Base-by-base conservation (phyloP, 2,329 filamentous ascomycete species). In the Onygena corvina region DNA sequence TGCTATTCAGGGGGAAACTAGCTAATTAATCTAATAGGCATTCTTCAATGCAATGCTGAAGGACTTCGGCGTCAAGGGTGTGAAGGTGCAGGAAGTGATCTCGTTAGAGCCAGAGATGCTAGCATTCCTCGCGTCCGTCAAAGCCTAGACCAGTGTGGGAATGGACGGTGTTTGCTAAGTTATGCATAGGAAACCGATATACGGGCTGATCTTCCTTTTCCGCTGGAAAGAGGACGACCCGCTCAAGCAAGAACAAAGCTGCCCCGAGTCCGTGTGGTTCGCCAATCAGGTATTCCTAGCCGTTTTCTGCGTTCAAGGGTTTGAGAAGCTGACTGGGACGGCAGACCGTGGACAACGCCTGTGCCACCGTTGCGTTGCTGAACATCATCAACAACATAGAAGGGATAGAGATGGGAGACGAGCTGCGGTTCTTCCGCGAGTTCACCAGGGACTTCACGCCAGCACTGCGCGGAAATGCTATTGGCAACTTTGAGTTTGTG, bases 351-450 rank as follows among this genome's bases (percentile, higher is more conserved):
- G 75, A 78, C 49, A 94, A 94, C 64, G 83, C 87, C 21, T 98
- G 92, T 66, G 92, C 87, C 16, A 92, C 86, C n/a, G 79, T 95
- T 40, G 88, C 92, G 2, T 73, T 96, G 56, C 76, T 95, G 58
- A 96, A 96, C 59, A 94, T 95, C 52, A 71, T 94, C 60, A 93
- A 94, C 77, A 96, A 96, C 61, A 75, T 81, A 20, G 70, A 77
- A 0, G 72, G 71, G 0, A 66, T 87, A 2, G 68, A 79, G 8
- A 74, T 95, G 4, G 87, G 88, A 3, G 67, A 77, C n/a, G 73
- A 81, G 52, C 74, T 96, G 1, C 66, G 72, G 23, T 67, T 72
- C 11, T 94, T 96, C 69, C 90, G 86, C 58, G 69, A 80, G 0
- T 78, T 80, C 31, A 94, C 89, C 0, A 71, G 70, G 54, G 61